Evolutionary conservation across 495 filamentous ascomycete genomes (phyloP).

Genomic region (Physcia stellaris): DNA sequence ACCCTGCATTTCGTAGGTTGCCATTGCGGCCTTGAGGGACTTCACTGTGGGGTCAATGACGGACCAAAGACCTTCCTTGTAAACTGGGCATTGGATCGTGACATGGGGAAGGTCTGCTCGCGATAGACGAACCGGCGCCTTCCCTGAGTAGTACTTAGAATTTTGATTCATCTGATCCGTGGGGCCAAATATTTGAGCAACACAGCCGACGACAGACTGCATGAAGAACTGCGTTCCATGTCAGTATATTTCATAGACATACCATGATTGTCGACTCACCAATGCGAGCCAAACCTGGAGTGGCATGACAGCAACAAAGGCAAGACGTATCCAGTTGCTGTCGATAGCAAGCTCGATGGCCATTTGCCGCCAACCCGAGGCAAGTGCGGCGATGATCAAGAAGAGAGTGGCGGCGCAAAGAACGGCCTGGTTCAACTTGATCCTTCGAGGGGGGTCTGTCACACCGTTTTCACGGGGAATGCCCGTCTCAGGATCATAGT

Average conservation of each 20-base stretch:
- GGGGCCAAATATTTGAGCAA: slow-evolving; percentile 46
- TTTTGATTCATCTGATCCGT: slow-evolving; percentile 41
- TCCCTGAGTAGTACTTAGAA: slow-evolving; percentile 47
- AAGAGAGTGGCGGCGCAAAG: slow-evolving; percentile 36
- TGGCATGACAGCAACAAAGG: slow-evolving; percentile 30
- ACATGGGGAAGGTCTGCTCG: slow-evolving; percentile 42
- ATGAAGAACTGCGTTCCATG: slow-evolving; percentile 43
- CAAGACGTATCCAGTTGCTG: slow-evolving; percentile 30
- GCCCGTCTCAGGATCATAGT: slow-evolving; percentile 14
- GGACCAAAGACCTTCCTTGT: slow-evolving; percentile 19
- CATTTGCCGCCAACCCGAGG: slow-evolving; percentile 39
- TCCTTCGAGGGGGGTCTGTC: slow-evolving; percentile 25
- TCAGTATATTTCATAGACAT: slow-evolving; percentile 6
- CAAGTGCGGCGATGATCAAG: slow-evolving; percentile 38
- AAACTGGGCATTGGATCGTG: slow-evolving; percentile 28
- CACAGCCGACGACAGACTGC: slow-evolving; percentile 38
- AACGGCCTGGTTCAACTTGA: slow-evolving; percentile 35
- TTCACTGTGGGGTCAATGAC: slow-evolving; percentile 17
- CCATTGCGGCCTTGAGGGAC: slow-evolving; percentile 33
- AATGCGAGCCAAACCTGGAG: slow-evolving; percentile 43
- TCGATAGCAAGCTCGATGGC: slow-evolving; percentile 40
- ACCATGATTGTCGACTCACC: slow-evolving; percentile 23
- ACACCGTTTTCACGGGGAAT: slow-evolving; percentile 20
- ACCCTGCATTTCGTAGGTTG: slow-evolving; percentile 38
- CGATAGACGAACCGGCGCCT: slow-evolving; percentile 32